A percentile compares a stretch with the other conserved stretches of the same genome.
Conservation (phyloP, 2,329 filamentous ascomycete genomes). For the Neofusicoccum kwambonambiense region DNA sequence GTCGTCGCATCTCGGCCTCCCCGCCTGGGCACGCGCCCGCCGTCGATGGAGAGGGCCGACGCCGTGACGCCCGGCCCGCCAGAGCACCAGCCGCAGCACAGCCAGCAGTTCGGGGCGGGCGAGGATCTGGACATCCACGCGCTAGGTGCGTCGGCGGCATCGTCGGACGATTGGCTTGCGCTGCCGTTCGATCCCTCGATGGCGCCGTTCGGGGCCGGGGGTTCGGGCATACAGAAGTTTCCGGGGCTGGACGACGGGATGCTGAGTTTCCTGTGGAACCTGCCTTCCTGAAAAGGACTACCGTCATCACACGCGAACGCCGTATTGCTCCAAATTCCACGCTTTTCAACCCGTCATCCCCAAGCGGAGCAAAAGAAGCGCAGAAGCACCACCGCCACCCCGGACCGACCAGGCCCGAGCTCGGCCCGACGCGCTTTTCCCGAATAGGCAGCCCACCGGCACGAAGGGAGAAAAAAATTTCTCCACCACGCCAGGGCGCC, state of each 20-base stretch:
- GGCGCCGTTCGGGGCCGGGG: conserved; percentile 35
- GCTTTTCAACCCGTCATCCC: no score
- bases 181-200: conserved; percentile 40
- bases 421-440: background rate
- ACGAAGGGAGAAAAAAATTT: background rate
- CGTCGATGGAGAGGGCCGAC: conserved; percentile 28
- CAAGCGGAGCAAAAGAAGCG: no score
- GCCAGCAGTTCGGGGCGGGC: background rate
- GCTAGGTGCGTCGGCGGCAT: background rate
- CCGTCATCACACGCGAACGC: no score
- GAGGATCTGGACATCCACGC: background rate
- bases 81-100: background rate
- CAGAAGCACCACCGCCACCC: no score
- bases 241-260: conserved; percentile 40
- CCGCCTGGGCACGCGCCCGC: conserved; percentile 32
- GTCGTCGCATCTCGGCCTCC: conserved; percentile 37
- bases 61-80: background rate
- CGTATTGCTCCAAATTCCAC: no score
- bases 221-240: conserved; percentile 33
- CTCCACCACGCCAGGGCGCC: background rate
- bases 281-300: conserved; percentile 22
- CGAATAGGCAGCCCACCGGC: background rate
- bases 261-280: conserved; percentile 41
- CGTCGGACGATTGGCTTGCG: conserved; percentile 38
- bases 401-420: background rate